A percentile compares a stretch with the other conserved stretches of the same genome.
Conservation (phyloP, 176 grass and related monocot species). For the Alopecurus myosuroides region DNA sequence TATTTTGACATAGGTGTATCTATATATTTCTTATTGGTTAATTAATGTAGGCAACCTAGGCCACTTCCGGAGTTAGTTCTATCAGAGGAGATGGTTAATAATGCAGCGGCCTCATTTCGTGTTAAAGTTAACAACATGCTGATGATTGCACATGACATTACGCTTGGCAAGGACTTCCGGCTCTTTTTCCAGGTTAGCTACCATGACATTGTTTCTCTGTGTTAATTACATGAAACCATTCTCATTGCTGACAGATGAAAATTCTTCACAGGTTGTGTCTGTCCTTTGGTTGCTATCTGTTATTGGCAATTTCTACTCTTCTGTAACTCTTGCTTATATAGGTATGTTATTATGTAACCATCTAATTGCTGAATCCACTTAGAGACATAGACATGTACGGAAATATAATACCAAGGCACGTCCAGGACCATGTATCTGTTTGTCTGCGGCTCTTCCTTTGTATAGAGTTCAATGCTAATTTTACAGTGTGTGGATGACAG, state of each 20-base stretch:
- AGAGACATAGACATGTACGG: background rate
- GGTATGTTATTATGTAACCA: conserved; percentile 48
- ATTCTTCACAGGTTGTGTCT: conserved; percentile 56
- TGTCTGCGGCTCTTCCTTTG: background rate
- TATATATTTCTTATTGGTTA: background rate
- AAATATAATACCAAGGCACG: background rate
- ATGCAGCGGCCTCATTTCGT: conserved; percentile 73
- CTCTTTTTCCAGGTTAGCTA: conserved; percentile 76
- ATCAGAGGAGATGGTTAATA: conserved; percentile 98
- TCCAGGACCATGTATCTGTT: background rate
- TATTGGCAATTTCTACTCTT: conserved; percentile 84
- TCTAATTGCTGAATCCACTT: background rate
- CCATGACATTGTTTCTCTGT: background rate
- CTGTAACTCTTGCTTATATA: conserved; percentile 80
- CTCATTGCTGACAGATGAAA: conserved; percentile 12
- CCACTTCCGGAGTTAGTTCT: conserved; percentile 88
- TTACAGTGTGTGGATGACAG: conserved; percentile 32
- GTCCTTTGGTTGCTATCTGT: conserved; percentile 85
- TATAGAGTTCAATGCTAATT: conserved; percentile 28
- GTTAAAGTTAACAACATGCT: conserved; percentile 89
- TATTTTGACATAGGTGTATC: background rate
- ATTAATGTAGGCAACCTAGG: conserved; percentile 60
- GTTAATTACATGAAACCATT: conserved; percentile 16
- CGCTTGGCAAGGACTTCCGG: conserved; percentile 82
- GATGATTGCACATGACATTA: conserved; percentile 94